phyloP scores from a whole-genome alignment of 805 yeast genomes.

The Wickerhamomyces tratensis region DNA sequence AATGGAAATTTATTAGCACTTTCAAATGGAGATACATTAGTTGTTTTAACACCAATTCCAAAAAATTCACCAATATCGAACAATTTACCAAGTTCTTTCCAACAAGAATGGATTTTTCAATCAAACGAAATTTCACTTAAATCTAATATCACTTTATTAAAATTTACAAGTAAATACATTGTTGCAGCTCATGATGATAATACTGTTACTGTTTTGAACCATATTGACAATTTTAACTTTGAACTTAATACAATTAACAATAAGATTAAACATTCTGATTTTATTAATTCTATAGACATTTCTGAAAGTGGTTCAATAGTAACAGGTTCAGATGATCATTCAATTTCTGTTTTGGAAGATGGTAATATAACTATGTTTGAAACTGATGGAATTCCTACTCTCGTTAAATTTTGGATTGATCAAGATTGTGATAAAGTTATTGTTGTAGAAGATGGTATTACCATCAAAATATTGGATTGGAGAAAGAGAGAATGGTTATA shows the following conservation, averaged over 20 bases:
- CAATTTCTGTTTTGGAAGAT: slow-evolving; percentile 21
- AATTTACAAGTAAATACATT: slow-evolving; percentile 14
- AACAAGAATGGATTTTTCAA: slow-evolving; percentile 17
- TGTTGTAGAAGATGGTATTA: slow-evolving; percentile 23
- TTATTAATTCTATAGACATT: slow-evolving; percentile 22
- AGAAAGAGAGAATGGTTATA: slow-evolving; percentile 18
- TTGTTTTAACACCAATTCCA: slow-evolving; percentile 16
- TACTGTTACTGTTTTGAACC: slow-evolving; percentile 11
- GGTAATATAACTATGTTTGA: slow-evolving; percentile 5
- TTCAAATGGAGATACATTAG: slow-evolving; percentile 13
- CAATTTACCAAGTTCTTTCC: slow-evolving; percentile 12
- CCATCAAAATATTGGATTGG: slow-evolving; percentile 25
- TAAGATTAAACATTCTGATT: slow-evolving; percentile 11
- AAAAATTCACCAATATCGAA: slow-evolving; percentile 11
- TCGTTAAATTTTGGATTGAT: slow-evolving; percentile 24
- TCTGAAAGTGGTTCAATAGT: slow-evolving; percentile 20
- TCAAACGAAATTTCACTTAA: slow-evolving; percentile 3
- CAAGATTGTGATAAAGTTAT: slow-evolving; percentile 21
- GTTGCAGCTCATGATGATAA: slow-evolving; percentile 11
- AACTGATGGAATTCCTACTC: slow-evolving; percentile 14
- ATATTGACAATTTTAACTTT: slow-evolving; percentile 8
- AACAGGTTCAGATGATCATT: slow-evolving; percentile 21
- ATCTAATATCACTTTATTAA: slow-evolving; percentile 7
- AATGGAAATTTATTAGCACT: slow-evolving; percentile 13
- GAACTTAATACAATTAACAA: no score